These are phyloP conservation scores for Brassica juncea DNA, from an alignment of 345 rosid genomes.

Conservation along the genomic window DNA sequence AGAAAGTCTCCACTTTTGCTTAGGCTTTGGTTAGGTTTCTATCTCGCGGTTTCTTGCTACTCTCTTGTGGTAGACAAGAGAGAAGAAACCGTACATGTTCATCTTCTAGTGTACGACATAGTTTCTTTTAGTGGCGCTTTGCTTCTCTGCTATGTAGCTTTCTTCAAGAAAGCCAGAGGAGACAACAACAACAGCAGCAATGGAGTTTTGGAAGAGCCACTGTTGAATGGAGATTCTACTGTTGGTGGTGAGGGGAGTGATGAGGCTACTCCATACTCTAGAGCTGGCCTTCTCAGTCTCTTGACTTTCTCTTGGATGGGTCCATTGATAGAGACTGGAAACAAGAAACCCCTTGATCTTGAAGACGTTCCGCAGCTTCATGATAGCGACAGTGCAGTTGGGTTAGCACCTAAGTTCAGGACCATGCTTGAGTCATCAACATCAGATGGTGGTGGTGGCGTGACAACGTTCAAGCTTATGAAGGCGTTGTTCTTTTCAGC, in stretches of 20 bases:
- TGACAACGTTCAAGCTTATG: slow-evolving; percentile 41
- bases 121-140: slow-evolving; percentile 49
- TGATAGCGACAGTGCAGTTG: slow-evolving; percentile 37
- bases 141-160: slow-evolving; percentile 35
- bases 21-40: slow-evolving; percentile 79
- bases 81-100: background rate
- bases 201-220: slow-evolving; percentile 51
- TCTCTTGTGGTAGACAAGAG: slow-evolving; percentile 51
- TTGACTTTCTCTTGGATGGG: slow-evolving; percentile 53
- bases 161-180: background rate
- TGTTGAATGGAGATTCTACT: slow-evolving; percentile 27
- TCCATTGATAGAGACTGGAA: slow-evolving; percentile 44
- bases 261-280: slow-evolving; percentile 44
- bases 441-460: slow-evolving; percentile 25
- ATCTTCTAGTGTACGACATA: slow-evolving; percentile 32
- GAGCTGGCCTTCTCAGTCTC: slow-evolving; percentile 46
- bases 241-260: slow-evolving; percentile 27
- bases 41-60: slow-evolving; percentile 58
- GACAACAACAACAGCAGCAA: background rate
- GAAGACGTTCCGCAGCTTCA: slow-evolving; percentile 55
- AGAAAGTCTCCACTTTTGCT: slow-evolving; percentile 50
- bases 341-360: slow-evolving; percentile 44
- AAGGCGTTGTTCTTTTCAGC: slow-evolving; percentile 41
- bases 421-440: slow-evolving; percentile 35
- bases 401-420: slow-evolving; percentile 28